Base-by-base conservation (phyloP, 192 early-diverging fungal species). In the Podila epicladia region DNA sequence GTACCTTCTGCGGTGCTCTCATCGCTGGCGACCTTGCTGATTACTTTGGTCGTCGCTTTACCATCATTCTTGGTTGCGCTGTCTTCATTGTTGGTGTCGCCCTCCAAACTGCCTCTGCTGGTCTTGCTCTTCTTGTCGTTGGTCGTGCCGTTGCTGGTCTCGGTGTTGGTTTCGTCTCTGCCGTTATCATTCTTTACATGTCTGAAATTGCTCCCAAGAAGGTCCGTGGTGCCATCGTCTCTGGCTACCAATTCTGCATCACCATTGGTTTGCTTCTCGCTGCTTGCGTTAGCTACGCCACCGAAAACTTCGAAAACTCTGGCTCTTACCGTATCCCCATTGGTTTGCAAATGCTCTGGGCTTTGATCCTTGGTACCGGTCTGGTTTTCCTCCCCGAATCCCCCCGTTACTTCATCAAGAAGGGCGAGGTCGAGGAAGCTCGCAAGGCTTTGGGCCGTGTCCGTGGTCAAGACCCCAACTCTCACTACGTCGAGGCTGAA, bases 181-280 rank as follows among this genome's bases (percentile, higher is more conserved):
- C 89, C 85, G 83, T 88, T 41, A 90, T 95, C n/a, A 85, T 90
- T 58, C 65, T 94, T 45, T 77, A 77, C 75, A 63, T 91, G 80
- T 92, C 94, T 55, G 96, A 97, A 72, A 91, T 95, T 50, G 90
- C 95, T 53, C 94, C 94, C 41, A 85, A 93, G 67, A 85, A 89
- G 35, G 92, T 96, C 84, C 94, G 96, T 80, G 96, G 96, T 45
- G 90, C 92, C 32, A 88, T 97, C 41, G 92, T 95, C 41, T 90
- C 93, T 61, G 83, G 95, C 66, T 91, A 97, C 71, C 97, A 98
- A 82, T 93, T 93, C 85, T 90, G 93, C 82, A 97, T 98, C 86
- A 98, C 97, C 62, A 92, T 93, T 87, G 97, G 75, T 71, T 60
- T 77, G 45, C 75, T 77, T 66, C 60, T 92, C 60, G 79, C 89